Base-by-base conservation (phyloP, 2,329 filamentous ascomycete species). In the Sporothrix curviconia region DNA sequence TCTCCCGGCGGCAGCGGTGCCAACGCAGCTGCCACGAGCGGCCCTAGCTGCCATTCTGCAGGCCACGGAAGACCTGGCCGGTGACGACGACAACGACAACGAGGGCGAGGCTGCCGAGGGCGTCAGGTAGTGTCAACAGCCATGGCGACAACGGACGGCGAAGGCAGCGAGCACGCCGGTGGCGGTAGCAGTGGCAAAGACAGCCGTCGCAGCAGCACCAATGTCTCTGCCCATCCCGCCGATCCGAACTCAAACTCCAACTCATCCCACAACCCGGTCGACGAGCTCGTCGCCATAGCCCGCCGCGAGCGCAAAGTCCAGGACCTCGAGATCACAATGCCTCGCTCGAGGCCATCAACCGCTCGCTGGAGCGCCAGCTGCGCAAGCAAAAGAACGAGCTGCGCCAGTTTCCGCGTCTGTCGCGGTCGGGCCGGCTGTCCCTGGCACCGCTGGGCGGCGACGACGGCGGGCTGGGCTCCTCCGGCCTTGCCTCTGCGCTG, bases 291-390 rank as follows among this genome's bases (percentile, higher is more conserved):
- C 11, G 82, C 87, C n/a, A 94, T 90, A 68, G 94, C 94, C 14
- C 83, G 94, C 30, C 83, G 90, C 36, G 94, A 97, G 71, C 84
- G 94, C 60, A 99, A 97, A 74, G 92, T 99, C 1, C 82, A 97
- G 64, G 94, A 99, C 69, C 77, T 99, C 6, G 90, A 99, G 69
- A 99, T 99, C 62, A 96, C 89, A 99, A 99, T 67, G 94, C 90
- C 1, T 96, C 92, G 1, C 79, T 99, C 3, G 82, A 96, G 57
- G 94, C 94, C 40, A 97, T 99, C 73, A 99, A 99, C 68, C 82
- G 92, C 55, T 94, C 91, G 0, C 75, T 99, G 0, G 94, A 99
- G 72, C 83, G 90, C 24, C 90, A 97, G 68, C 80, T 99, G 65
- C 84, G 91, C 25, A 95, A 95, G 68, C 92, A 97, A 66, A 92